Percentiles rank a stretch among this genome's conserved stretches.
Evolutionary conservation across 2,329 filamentous ascomycete species (phyloP).

Genomic region (Aureobasidium melanogenum): DNA sequence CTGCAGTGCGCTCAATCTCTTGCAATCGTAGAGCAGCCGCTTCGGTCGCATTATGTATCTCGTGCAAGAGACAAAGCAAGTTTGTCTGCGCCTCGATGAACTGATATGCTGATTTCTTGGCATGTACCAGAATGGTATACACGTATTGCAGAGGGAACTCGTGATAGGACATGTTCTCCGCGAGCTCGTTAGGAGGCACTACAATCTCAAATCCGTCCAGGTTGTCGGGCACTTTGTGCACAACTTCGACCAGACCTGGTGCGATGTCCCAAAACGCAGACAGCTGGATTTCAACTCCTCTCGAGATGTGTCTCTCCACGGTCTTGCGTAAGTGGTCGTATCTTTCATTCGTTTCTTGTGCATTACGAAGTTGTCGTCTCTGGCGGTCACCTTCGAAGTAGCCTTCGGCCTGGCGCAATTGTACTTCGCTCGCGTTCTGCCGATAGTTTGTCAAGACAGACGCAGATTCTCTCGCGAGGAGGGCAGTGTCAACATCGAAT

Average conservation of each 20-base stretch:
- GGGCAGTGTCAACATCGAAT: conserved; percentile 53
- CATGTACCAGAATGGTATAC: conserved; percentile 73
- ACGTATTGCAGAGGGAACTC: conserved; percentile 83
- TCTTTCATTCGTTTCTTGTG: conserved; percentile 62
- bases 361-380: conserved; percentile 61
- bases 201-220: conserved; percentile 57
- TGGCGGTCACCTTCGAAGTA: conserved; percentile 66
- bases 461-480: neutral
- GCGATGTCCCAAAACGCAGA: conserved; percentile 98
- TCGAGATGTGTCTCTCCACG: conserved; percentile 74
- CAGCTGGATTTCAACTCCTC: conserved; percentile 83
- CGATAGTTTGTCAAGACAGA: conserved; percentile 54
- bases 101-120: conserved; percentile 88
- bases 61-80: conserved; percentile 78
- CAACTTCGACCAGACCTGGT: conserved; percentile 65
- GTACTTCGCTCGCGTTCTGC: conserved; percentile 28
- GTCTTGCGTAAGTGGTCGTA: conserved; percentile 68
- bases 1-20: conserved; percentile 50
- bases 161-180: conserved; percentile 77
- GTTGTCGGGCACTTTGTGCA: conserved; percentile 63
- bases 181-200: conserved; percentile 69
- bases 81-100: conserved; percentile 96
- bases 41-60: conserved; percentile 74
- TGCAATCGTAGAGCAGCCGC: conserved; percentile 58
- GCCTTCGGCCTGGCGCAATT: conserved; percentile 57